Percentiles rank a stretch among this genome's conserved stretches.
Evolutionary conservation across 257 asterid species (phyloP).

Genomic region (Nicotiana benthamiana): DNA sequence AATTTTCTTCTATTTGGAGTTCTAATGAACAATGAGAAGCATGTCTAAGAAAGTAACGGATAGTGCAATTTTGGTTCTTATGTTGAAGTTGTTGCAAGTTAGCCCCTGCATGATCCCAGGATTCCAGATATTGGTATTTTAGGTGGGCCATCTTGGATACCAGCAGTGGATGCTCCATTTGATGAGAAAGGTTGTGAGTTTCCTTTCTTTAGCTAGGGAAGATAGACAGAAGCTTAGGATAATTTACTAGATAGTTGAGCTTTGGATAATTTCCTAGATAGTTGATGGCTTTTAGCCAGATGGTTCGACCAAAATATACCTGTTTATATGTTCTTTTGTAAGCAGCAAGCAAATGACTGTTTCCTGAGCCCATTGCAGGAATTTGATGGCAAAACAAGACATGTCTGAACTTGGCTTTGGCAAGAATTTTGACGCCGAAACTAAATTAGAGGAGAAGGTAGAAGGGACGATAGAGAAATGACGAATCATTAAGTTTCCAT

Average conservation of each 20-base stretch:
- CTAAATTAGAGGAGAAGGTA: constrained; percentile 15
- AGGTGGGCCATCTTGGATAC: not conserved
- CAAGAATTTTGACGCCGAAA: constrained; percentile 27
- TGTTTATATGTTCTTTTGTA: not conserved
- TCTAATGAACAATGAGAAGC: not conserved
- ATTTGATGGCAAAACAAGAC: constrained; percentile 96
- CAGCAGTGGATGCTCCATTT: not conserved
- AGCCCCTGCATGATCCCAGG: not conserved
- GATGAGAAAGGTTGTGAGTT: not conserved
- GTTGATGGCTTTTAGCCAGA: not conserved
- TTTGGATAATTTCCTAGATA: not conserved
- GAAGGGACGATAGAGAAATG: constrained; percentile 19
- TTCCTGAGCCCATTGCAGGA: constrained; percentile 39
- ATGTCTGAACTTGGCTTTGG: constrained; percentile 87
- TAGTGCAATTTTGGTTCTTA: not conserved
- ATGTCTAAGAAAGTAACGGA: not conserved
- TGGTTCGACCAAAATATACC: not conserved
- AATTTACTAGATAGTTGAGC: not conserved
- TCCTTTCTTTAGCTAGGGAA: not conserved
- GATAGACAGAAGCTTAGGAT: not conserved
- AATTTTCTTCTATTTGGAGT: not conserved
- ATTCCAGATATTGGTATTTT: no score
- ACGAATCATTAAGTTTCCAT: not conserved
- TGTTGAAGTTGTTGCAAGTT: not conserved
- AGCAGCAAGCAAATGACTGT: not conserved